Evolutionary conservation across 179 eudicot genomes (phyloP).

Genomic region (Silene coronaria): DNA sequence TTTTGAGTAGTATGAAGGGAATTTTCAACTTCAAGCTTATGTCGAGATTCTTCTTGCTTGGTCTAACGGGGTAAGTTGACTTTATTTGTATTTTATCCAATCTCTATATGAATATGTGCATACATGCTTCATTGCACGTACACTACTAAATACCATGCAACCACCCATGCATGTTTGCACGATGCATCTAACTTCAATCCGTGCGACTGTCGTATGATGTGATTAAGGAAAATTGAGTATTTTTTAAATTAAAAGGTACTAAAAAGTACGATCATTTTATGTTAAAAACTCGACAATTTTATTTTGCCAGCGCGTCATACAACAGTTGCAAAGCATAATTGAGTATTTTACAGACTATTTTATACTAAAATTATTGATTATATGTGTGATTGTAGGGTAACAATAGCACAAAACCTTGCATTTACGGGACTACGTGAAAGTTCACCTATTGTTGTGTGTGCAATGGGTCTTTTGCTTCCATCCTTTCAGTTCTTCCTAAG

Average conservation of each 20-base stretch:
- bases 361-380: too few species aligned
- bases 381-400: conserved; percentile 37
- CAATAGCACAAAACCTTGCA: conserved; percentile 90
- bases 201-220: too few species aligned
- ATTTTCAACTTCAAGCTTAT: conserved; percentile 39
- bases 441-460: conserved; percentile 75
- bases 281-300: too few species aligned
- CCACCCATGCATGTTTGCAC: conserved; percentile 18
- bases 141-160: not conserved
- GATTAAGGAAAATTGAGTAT: too few species aligned
- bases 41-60: conserved; percentile 51
- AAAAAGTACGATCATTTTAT: too few species aligned
- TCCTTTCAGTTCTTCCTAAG: conserved; percentile 57
- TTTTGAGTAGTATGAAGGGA: conserved; percentile 27
- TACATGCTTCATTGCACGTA: conserved; percentile 11
- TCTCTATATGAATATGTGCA: conserved; percentile 6
- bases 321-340: too few species aligned
- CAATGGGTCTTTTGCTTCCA: conserved; percentile 69
- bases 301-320: too few species aligned
- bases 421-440: conserved; percentile 69
- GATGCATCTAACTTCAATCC: not conserved
- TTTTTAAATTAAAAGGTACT: too few species aligned
- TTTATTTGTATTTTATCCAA: not conserved
- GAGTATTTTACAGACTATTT: too few species aligned
- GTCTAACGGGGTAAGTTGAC: conserved; percentile 53